Evolutionary conservation across 1,284 basidiomycete species (phyloP).

Genomic region (Xanthoconium separans): DNA sequence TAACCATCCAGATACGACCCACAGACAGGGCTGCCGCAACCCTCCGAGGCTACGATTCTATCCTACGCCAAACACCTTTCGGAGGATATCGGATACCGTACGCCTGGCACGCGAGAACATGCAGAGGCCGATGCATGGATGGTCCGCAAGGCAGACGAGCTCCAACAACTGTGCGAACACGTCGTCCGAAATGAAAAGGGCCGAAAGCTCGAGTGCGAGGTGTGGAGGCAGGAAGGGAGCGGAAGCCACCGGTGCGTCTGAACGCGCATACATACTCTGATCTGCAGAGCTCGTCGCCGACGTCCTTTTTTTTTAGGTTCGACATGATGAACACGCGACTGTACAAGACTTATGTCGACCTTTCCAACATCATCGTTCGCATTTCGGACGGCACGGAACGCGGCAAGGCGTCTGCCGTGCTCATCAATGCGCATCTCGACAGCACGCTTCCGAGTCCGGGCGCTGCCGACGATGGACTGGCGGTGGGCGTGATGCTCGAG

Average conservation of each 20-base stretch:
- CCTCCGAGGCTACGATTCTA: constrained; percentile 70
- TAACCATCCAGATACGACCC: constrained; percentile 47
- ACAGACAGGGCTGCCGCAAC: constrained; percentile 57
- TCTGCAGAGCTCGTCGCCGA: neutral
- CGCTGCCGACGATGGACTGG: constrained; percentile 86
- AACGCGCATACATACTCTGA: too few relatives aligned
- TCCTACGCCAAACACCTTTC: constrained; percentile 63
- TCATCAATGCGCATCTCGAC: constrained; percentile 92
- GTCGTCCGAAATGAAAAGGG: constrained; percentile 45
- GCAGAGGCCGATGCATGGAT: constrained; percentile 86
- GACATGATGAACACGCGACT: constrained; percentile 83
- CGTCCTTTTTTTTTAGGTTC: constrained; percentile 49
- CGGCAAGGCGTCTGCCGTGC: constrained; percentile 78
- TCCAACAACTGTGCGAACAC: constrained; percentile 62
- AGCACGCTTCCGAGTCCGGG: constrained; percentile 79
- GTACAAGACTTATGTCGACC: constrained; percentile 88
- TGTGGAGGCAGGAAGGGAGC: constrained; percentile 84
- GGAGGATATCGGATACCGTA: constrained; percentile 89
- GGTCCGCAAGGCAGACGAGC: constrained; percentile 58
- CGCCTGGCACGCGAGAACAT: constrained; percentile 90
- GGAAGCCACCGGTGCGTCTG: constrained; percentile 75
- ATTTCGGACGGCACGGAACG: constrained; percentile 78
- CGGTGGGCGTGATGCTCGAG: constrained; percentile 93
- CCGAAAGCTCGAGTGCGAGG: constrained; percentile 77
- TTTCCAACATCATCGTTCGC: constrained; percentile 88